These are phyloP conservation scores for Exophiala aquamarina DNA, from an alignment of 2,329 filamentous ascomycete genomes.

Conservation along the genomic window DNA sequence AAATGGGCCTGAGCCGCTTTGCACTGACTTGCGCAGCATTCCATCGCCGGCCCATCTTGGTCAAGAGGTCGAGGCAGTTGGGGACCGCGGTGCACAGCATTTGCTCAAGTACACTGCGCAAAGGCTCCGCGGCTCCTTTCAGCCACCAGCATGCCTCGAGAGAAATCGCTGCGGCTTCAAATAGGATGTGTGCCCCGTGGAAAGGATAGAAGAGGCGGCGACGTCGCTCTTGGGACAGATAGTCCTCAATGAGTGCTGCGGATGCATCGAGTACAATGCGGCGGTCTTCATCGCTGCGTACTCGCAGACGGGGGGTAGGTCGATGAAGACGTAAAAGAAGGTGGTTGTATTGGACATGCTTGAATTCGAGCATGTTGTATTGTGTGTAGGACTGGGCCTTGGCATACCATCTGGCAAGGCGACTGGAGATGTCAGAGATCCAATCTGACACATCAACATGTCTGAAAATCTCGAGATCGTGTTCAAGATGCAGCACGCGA, in stretches of 20 bases:
- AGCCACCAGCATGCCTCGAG: constrained; percentile 11
- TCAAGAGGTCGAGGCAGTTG: too few relatives aligned
- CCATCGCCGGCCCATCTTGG: too few relatives aligned
- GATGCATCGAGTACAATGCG: constrained; percentile 4
- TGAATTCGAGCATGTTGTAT: constrained; percentile 22
- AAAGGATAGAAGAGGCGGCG: constrained; percentile 12
- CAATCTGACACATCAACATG: constrained; percentile 6
- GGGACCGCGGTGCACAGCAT: too few relatives aligned
- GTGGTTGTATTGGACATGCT: constrained; percentile 23
- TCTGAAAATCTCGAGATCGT: constrained; percentile 2
- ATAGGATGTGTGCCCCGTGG: constrained; percentile 12
- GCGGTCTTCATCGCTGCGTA: neutral
- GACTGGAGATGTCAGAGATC: constrained; percentile 14
- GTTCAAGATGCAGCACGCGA: constrained; percentile 18
- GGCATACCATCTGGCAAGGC: constrained; percentile 16
- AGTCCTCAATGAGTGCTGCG: constrained; percentile 7
- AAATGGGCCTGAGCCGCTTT: too few relatives aligned
- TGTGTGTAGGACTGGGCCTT: constrained; percentile 15
- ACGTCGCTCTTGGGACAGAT: too few relatives aligned
- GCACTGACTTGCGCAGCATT: too few relatives aligned
- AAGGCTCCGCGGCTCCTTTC: too few relatives aligned
- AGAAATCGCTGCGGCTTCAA: constrained; percentile 9
- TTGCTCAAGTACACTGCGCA: too few relatives aligned
- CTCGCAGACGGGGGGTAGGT: constrained; percentile 3
- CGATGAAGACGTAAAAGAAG: constrained; percentile 5